A percentile compares a stretch with the other conserved stretches of the same genome.
phyloP scores from a whole-genome alignment of 805 yeast genomes.

The Teunomyces tritomae region DNA sequence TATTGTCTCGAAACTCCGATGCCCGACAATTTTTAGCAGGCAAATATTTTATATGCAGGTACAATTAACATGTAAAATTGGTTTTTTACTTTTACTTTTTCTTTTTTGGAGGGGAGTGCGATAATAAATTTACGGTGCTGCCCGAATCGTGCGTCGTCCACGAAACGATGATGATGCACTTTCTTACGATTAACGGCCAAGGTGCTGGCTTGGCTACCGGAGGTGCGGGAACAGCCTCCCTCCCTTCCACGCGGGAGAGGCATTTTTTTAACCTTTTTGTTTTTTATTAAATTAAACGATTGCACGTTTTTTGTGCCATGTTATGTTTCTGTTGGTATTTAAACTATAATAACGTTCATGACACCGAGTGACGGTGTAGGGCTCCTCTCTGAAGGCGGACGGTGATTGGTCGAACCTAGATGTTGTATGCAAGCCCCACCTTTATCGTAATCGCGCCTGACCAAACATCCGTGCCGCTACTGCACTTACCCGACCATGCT shows the following conservation, averaged over 20 bases:
- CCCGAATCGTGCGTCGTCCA: too few relatives aligned
- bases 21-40: not conserved
- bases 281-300: not conserved
- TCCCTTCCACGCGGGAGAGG: not conserved
- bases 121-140: not conserved
- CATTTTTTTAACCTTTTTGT: not conserved
- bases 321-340: not conserved
- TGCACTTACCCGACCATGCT: conserved; percentile 4
- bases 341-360: not conserved
- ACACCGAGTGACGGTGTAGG: not conserved
- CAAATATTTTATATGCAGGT: too few relatives aligned
- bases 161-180: not conserved
- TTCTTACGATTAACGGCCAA: not conserved
- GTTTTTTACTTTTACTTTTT: too few relatives aligned
- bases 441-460: conserved; percentile 3
- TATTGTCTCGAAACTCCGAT: not conserved
- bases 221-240: too few relatives aligned
- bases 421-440: not conserved
- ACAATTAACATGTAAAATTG: too few relatives aligned
- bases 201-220: too few relatives aligned
- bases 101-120: not conserved
- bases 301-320: too few relatives aligned
- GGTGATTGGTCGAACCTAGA: not conserved
- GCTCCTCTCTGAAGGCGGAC: not conserved
- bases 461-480: conserved; percentile 1